These are phyloP conservation scores for Neurospora sp. DNA, from an alignment of 495 filamentous ascomycete genomes.

Conservation along the genomic window DNA sequence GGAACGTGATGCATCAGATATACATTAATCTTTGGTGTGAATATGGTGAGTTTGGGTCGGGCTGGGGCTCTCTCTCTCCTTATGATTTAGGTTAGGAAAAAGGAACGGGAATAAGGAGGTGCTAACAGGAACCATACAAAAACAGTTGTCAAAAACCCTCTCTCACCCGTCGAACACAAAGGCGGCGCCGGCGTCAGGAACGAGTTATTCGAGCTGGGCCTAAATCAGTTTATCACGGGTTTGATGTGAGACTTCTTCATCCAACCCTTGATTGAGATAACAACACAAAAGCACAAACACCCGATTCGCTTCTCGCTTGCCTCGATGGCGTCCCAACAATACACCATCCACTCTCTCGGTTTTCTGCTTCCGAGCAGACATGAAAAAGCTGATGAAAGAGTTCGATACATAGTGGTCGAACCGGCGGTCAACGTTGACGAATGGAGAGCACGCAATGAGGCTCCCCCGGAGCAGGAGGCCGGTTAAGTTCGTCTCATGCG, in stretches of 20 bases:
- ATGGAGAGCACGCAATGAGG: background rate
- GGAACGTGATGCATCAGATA: slow-evolving; percentile 91
- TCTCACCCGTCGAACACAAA: slow-evolving; percentile 82
- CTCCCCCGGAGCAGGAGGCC: background rate
- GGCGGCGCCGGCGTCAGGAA: slow-evolving; percentile 83
- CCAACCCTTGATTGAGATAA: background rate
- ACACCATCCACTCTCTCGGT: background rate
- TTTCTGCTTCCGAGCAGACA: background rate
- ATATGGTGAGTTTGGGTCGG: slow-evolving; percentile 51
- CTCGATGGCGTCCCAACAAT: background rate
- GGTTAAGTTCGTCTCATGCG: too few species aligned
- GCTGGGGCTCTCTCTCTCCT: too few species aligned
- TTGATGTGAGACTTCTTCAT: slow-evolving; percentile 30
- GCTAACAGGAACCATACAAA: too few species aligned
- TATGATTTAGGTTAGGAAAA: too few species aligned
- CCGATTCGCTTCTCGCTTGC: background rate
- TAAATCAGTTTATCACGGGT: slow-evolving; percentile 71
- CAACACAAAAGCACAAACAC: background rate
- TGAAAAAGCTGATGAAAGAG: background rate
- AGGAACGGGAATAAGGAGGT: too few species aligned
- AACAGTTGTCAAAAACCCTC: slow-evolving; percentile 85
- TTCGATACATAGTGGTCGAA: background rate
- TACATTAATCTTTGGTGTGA: slow-evolving; percentile 97
- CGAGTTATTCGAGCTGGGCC: slow-evolving; percentile 84
- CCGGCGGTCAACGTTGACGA: background rate